Percentiles rank a stretch among this genome's conserved stretches.
phyloP scores from a whole-genome alignment of 139 green algal species.

The Micractinium conductrix region DNA sequence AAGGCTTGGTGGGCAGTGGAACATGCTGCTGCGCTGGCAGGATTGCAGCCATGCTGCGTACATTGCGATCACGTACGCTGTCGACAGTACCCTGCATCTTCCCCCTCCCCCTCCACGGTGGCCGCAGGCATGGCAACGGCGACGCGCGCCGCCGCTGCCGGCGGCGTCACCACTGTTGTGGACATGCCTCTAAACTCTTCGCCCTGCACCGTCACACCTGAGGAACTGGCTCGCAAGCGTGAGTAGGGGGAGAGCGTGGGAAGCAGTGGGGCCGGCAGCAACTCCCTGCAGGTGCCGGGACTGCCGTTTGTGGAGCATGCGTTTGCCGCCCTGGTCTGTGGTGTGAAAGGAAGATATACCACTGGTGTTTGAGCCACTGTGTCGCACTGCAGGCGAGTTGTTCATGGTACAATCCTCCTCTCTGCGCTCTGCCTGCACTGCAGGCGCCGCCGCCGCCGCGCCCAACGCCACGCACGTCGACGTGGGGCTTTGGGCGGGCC shows the following conservation, averaged over 20 bases:
- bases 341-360: no score
- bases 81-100: neutral
- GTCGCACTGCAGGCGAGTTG: no score
- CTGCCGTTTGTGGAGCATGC: no score
- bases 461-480: conserved; percentile 70
- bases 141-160: conserved; percentile 85
- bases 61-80: no score
- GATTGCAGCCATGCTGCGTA: neutral
- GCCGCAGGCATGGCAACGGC: conserved; percentile 75
- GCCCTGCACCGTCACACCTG: conserved; percentile 66
- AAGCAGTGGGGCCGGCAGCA: no score
- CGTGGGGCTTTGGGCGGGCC: conserved; percentile 90
- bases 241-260: no score
- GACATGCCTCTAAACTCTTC: conserved; percentile 96
- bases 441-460: conserved; percentile 41
- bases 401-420: no score
- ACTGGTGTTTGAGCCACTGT: no score
- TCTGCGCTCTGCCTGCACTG: no score
- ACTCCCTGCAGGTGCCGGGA: no score
- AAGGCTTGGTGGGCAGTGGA: neutral
- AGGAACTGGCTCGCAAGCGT: conserved; percentile 69
- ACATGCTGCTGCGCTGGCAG: neutral
- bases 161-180: conserved; percentile 90
- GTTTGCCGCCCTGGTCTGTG: no score
- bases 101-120: neutral